Evolutionary conservation across 805 yeast genomes (phyloP).

Genomic region (Yarrowia hollandica): DNA sequence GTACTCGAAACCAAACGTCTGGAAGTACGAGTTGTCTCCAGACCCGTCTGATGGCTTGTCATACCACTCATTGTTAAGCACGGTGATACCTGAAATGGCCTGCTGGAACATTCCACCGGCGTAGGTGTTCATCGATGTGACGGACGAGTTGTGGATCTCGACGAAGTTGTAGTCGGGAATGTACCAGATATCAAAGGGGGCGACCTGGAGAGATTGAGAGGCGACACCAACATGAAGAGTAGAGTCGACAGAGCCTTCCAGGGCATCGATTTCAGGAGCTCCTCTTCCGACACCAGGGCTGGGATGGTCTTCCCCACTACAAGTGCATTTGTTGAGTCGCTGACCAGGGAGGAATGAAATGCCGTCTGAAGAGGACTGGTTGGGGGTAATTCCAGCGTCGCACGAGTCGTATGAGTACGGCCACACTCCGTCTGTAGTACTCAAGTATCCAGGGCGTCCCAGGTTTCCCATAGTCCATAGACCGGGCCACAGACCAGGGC

Average conservation of each 20-base stretch:
- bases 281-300: slow-evolving; percentile 87
- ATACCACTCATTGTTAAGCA: slow-evolving; percentile 81
- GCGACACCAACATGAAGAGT: slow-evolving; percentile 58
- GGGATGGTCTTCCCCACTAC: slow-evolving; percentile 83
- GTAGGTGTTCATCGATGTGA: slow-evolving; percentile 82
- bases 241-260: slow-evolving; percentile 72
- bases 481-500: slow-evolving; percentile 95
- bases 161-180: slow-evolving; percentile 81
- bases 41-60: slow-evolving; percentile 45
- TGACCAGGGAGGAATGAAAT: slow-evolving; percentile 86
- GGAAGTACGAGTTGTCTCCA: slow-evolving; percentile 50
- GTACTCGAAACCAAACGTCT: slow-evolving; percentile 76
- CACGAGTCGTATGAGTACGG: slow-evolving; percentile 85
- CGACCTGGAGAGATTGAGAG: slow-evolving; percentile 89
- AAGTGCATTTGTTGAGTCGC: slow-evolving; percentile 71
- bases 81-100: slow-evolving; percentile 81
- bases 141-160: slow-evolving; percentile 64
- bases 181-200: slow-evolving; percentile 95
- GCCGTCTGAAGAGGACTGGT: slow-evolving; percentile 89
- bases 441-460: slow-evolving; percentile 87
- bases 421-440: slow-evolving; percentile 92
- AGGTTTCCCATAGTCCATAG: slow-evolving; percentile 91
- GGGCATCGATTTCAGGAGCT: slow-evolving; percentile 90
- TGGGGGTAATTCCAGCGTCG: slow-evolving; percentile 95
- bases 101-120: slow-evolving; percentile 94